phyloP scores from a whole-genome alignment of 23 red algal genomes.

The Chondrus crispus region DNA sequence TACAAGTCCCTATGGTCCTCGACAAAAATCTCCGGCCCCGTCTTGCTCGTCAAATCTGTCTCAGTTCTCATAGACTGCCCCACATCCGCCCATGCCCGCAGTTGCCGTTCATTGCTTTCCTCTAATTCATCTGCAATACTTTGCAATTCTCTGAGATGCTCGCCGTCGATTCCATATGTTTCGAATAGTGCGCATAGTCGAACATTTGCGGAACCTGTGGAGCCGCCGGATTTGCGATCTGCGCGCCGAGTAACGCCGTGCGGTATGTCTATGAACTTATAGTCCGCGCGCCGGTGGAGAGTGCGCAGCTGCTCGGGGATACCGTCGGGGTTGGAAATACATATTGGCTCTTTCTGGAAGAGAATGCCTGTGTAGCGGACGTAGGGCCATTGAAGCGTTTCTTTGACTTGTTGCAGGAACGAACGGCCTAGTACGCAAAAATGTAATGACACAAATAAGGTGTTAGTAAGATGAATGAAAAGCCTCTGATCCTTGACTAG shows the following conservation, averaged over 20 bases:
- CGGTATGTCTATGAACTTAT: conserved; percentile 38
- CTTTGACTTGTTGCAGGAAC: conserved; percentile 3
- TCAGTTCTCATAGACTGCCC: conserved; percentile 20
- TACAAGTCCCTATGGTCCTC: neutral
- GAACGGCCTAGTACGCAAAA: no score
- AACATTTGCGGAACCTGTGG: no score
- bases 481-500: no score
- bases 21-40: neutral
- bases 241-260: conserved; percentile 24
- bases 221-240: neutral
- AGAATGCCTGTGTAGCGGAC: conserved; percentile 28
- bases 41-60: conserved; percentile 32
- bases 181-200: conserved; percentile 47
- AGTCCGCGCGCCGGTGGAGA: conserved; percentile 16
- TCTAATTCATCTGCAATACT: neutral
- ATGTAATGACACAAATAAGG: no score
- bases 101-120: conserved; percentile 9
- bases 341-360: neutral
- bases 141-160: neutral
- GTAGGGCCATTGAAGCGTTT: conserved; percentile 35
- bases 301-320: neutral
- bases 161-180: conserved; percentile 5
- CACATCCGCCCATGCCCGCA: conserved; percentile 38
- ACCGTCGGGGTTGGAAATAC: neutral
- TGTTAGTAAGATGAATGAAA: no score